These are phyloP conservation scores for Yueomyces sp. DNA, from an alignment of 1,139 yeast species.

Conservation along the genomic window DNA sequence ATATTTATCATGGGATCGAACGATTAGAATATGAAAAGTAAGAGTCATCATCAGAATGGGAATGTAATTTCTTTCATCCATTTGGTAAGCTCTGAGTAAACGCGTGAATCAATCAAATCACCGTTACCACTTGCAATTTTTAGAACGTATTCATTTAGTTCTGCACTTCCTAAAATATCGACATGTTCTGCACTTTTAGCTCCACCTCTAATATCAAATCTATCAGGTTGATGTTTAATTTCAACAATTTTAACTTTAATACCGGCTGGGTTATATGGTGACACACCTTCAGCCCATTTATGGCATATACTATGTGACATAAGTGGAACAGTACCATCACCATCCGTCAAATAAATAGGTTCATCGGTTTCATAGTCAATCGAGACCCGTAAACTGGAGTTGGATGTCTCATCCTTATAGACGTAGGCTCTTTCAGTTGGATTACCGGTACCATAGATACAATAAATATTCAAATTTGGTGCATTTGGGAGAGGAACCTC, in stretches of 20 bases:
- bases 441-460: constrained; percentile 91
- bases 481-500: constrained; percentile 89
- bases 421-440: constrained; percentile 90
- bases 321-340: constrained; percentile 90
- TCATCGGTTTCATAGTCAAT: constrained; percentile 45
- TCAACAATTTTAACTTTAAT: constrained; percentile 70
- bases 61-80: constrained; percentile 29
- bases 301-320: constrained; percentile 73
- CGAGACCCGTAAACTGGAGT: constrained; percentile 46
- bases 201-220: constrained; percentile 92
- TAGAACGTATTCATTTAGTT: constrained; percentile 71
- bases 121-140: constrained; percentile 77
- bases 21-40: no score
- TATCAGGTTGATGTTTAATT: constrained; percentile 84
- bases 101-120: constrained; percentile 45
- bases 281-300: constrained; percentile 65
- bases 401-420: constrained; percentile 51
- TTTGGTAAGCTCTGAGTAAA: constrained; percentile 46
- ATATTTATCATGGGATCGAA: no score
- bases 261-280: constrained; percentile 74
- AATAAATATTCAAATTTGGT: constrained; percentile 78
- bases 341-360: constrained; percentile 76
- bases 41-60: constrained; percentile 17
- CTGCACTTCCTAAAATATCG: constrained; percentile 88
- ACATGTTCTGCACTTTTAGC: constrained; percentile 97